Conservation (phyloP, 495 filamentous ascomycete genomes). For the Xylaria longipes region DNA sequence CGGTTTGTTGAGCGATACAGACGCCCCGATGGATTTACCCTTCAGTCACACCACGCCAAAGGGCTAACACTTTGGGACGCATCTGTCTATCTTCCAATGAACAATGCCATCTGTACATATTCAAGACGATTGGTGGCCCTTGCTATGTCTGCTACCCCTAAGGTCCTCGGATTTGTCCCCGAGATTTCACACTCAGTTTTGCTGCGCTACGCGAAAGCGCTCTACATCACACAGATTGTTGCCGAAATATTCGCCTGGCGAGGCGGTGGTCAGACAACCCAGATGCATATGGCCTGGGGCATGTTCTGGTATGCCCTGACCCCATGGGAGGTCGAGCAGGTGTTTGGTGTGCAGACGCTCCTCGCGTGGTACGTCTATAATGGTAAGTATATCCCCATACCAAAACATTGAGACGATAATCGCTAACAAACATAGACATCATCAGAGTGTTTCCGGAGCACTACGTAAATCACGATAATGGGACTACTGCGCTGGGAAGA, state of each 20-base stretch:
- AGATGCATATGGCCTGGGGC: background rate
- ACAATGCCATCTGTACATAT: background rate
- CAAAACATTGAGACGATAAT: background rate
- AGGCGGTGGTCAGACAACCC: background rate
- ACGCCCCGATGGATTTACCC: background rate
- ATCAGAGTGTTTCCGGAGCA: background rate
- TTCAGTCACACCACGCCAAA: background rate
- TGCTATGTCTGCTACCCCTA: background rate
- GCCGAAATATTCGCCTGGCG: background rate
- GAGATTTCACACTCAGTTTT: background rate
- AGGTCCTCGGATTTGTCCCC: background rate
- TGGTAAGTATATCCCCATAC: background rate
- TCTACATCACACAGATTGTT: slow-evolving; percentile 1
- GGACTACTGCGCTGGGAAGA: background rate
- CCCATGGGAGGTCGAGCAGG: slow-evolving; percentile 16
- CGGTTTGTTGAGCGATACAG: background rate
- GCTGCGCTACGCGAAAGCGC: background rate
- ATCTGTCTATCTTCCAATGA: background rate
- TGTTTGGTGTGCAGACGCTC: background rate
- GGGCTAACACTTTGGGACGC: background rate
- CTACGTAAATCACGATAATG: background rate
- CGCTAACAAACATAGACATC: background rate
- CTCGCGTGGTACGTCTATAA: background rate
- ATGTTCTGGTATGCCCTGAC: background rate
- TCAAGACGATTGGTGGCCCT: background rate